Percentiles rank a stretch among this genome's conserved stretches.
Evolutionary conservation across 176 grass and related monocot genomes (phyloP).

Genomic region (Zoysia japonica): DNA sequence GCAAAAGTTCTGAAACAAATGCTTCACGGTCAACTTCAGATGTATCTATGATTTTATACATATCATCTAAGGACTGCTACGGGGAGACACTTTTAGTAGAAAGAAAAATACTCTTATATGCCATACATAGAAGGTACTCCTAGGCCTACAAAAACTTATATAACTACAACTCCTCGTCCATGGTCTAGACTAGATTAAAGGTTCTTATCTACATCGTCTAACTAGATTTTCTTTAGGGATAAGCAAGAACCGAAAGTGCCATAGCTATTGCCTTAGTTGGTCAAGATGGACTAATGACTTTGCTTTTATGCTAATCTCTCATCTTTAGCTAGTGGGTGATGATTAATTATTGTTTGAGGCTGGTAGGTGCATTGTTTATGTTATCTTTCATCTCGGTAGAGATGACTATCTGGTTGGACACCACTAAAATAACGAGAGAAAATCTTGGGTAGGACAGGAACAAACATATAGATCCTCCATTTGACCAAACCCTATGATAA

Average conservation of each 20-base stretch:
- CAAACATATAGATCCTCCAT: neutral
- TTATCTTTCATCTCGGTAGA: slow-evolving; percentile 27
- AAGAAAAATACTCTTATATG: no score
- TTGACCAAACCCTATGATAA: slow-evolving; percentile 9
- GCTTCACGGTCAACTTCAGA: no score
- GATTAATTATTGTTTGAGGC: slow-evolving; percentile 22
- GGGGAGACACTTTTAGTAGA: no score
- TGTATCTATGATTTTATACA: no score
- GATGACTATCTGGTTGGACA: slow-evolving; percentile 43
- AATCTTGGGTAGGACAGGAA: neutral
- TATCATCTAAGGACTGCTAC: no score
- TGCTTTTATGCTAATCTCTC: slow-evolving; percentile 27
- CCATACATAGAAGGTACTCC: no score
- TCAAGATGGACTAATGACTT: slow-evolving; percentile 38
- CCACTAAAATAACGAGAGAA: neutral
- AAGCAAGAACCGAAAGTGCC: slow-evolving; percentile 43
- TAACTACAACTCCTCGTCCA: neutral
- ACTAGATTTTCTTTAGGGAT: slow-evolving; percentile 43
- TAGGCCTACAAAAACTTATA: no score
- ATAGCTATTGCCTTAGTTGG: neutral
- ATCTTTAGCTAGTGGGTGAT: neutral
- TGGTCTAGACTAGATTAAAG: neutral
- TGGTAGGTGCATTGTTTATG: slow-evolving; percentile 36
- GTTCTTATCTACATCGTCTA: neutral
- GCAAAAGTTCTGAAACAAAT: no score